Percentiles rank a stretch among this genome's conserved stretches.
Conservation (phyloP, 257 asterid species). For the Linaria vulgaris region DNA sequence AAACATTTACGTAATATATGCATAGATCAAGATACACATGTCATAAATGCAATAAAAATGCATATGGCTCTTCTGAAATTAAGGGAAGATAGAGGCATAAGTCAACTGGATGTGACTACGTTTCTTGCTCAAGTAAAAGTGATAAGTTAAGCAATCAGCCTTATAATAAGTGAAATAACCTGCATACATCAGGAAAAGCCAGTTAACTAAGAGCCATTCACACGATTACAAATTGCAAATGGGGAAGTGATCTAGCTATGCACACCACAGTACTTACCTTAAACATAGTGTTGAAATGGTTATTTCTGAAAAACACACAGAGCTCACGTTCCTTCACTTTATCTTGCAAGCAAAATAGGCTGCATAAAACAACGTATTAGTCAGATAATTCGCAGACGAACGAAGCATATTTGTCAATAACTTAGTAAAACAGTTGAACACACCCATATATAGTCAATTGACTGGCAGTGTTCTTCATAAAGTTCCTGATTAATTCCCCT, state of each 20-base stretch:
- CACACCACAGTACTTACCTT: constrained; percentile 57
- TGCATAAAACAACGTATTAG: constrained; percentile 37
- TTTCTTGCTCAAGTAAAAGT: constrained; percentile 2
- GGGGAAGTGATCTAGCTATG: constrained; percentile 2
- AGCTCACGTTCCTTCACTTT: constrained; percentile 89
- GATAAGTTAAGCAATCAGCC: neutral
- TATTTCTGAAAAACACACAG: constrained; percentile 93
- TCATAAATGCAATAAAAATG: neutral
- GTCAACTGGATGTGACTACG: neutral
- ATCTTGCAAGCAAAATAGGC: constrained; percentile 84
- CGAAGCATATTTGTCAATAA: constrained; percentile 20
- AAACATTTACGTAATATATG: neutral
- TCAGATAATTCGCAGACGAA: constrained; percentile 30
- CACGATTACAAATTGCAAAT: too few relatives aligned
- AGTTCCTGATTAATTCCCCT: constrained; percentile 76
- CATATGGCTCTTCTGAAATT: constrained; percentile 1
- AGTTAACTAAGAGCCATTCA: constrained; percentile 14
- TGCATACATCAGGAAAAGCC: constrained; percentile 4
- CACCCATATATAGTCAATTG: constrained; percentile 90
- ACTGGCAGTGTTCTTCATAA: constrained; percentile 89
- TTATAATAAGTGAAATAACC: neutral
- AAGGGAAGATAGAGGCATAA: constrained; percentile 3
- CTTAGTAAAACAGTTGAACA: constrained; percentile 24
- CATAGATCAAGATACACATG: constrained; percentile 17
- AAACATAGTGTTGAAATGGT: constrained; percentile 97